Conservation (phyloP, 805 yeast genomes). For the Saturnispora zaruensis region DNA sequence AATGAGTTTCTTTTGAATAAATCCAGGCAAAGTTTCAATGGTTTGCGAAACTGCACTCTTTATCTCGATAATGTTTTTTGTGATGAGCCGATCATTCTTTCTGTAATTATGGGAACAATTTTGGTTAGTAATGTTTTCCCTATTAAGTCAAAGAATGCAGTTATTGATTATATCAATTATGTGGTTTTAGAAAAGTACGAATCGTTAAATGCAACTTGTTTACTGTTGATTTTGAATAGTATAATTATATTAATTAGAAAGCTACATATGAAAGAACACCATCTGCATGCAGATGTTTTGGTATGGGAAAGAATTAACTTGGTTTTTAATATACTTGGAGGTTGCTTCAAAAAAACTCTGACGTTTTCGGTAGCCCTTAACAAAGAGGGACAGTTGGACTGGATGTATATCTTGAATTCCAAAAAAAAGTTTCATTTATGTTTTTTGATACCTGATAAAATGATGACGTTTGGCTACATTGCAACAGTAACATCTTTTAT, state of each 20-base stretch:
- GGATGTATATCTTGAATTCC: not conserved
- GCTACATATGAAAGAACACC: conserved; percentile 7
- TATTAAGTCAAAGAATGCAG: conserved; percentile 5
- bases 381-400: conserved; percentile 2
- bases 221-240: conserved; percentile 16
- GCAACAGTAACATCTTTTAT: conserved; percentile 13
- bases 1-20: conserved; percentile 5
- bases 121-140: conserved; percentile 6
- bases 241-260: conserved; percentile 11
- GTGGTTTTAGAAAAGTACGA: conserved; percentile 16
- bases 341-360: conserved; percentile 6
- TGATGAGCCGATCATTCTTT: conserved; percentile 10
- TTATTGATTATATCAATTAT: conserved; percentile 20
- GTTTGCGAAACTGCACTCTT: conserved; percentile 10
- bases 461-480: conserved; percentile 19
- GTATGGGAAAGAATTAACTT: conserved; percentile 18
- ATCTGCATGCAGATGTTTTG: not conserved
- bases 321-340: conserved; percentile 18
- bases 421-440: not conserved
- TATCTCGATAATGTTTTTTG: conserved; percentile 13
- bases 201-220: conserved; percentile 2
- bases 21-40: conserved; percentile 7
- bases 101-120: conserved; percentile 13
- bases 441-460: not conserved
- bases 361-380: not conserved